A percentile compares a stretch with the other conserved stretches of the same genome.
These are phyloP conservation scores for Ampelocalamus luodianensis DNA, from an alignment of 176 grass and related monocot genomes.

Conservation along the genomic window DNA sequence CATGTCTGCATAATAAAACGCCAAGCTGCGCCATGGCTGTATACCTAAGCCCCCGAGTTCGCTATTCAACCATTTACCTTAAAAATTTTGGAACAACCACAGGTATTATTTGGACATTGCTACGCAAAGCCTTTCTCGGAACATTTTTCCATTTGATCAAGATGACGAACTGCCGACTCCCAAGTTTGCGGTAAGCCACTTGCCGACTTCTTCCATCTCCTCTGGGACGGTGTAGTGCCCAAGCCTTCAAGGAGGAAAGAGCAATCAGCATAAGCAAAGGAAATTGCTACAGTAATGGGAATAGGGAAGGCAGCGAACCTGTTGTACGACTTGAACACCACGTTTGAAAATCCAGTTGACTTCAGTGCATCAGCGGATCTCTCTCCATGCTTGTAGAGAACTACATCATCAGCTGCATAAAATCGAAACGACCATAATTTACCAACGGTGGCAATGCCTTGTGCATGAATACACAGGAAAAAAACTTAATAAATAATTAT, in stretches of 20 bases:
- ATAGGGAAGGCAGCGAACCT: slow-evolving; percentile 51
- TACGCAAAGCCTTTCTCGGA: background rate
- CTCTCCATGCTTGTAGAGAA: slow-evolving; percentile 85
- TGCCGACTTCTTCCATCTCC: slow-evolving; percentile 93
- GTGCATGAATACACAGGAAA: background rate
- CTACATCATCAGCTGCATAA: slow-evolving; percentile 85
- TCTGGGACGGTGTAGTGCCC: slow-evolving; percentile 91
- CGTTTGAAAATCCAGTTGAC: slow-evolving; percentile 76
- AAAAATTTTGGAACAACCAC: slow-evolving; percentile 43
- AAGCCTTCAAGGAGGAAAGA: slow-evolving; percentile 59
- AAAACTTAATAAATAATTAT: background rate
- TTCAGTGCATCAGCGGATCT: slow-evolving; percentile 76
- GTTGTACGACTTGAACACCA: slow-evolving; percentile 82
- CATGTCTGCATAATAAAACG: slow-evolving; percentile 39
- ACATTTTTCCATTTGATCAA: slow-evolving; percentile 44
- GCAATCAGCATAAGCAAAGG: background rate
- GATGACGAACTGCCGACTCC: slow-evolving; percentile 49
- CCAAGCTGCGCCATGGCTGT: slow-evolving; percentile 48
- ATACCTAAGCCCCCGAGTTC: slow-evolving; percentile 56
- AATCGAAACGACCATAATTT: slow-evolving; percentile 26
- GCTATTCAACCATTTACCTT: slow-evolving; percentile 52
- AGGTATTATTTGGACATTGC: slow-evolving; percentile 50
- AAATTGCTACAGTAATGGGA: background rate
- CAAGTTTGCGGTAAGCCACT: slow-evolving; percentile 68
- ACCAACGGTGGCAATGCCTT: background rate